Evolutionary conservation across 805 yeast genomes (phyloP), one percentile per base, ranked within the genome.

Genomic region (Schwanniomyces vanrijiae): DNA sequence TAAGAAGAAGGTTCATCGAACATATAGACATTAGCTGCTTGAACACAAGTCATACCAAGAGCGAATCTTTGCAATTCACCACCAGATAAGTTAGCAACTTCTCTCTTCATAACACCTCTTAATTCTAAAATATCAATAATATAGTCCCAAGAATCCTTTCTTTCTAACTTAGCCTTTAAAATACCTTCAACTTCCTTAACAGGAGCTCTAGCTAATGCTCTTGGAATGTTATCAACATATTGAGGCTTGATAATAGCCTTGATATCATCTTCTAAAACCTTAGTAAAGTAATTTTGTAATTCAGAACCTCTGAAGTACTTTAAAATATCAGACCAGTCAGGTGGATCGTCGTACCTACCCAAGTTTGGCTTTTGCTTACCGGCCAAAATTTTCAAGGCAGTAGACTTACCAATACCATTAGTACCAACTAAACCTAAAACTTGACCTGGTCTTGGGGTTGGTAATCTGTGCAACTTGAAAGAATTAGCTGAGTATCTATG

Each of bases 1-100:
- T 94, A 94, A 9, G 99, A 94, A 16, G 98, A 91, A 40, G 99
- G 99, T 77, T 94, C 99, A 74, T 94, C 99, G 71, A 94, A 94
- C 99, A 94, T 94, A 75, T 94, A 94, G 39, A 94, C 98, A 59
- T 90, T 88, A 47, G 98, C 98, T 26, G 75, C 77, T 73, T 92
- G 98, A 40, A 91, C 90, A 78, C 96, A 89, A 13, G 98, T 88
- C 90, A 94, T 86, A 59, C 94, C 99, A 65, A 94, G 86, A 41
- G 99, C 98, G 65, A 94, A 94, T 76, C 99, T 85, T 77, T 94
- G 99, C 67, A 94, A 79, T 75, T 94, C 99, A 71, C 99, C 99
- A 84, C 99, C 99, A 40, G 97, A 90, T 55, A 94, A 80, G 59
- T 89, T 87, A 43, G 81, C 78, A 41, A 94, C 88, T 54, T 94